These are phyloP conservation scores for Arthrobotrys musiformis DNA, from an alignment of 2,329 filamentous ascomycete species.

Conservation along the genomic window DNA sequence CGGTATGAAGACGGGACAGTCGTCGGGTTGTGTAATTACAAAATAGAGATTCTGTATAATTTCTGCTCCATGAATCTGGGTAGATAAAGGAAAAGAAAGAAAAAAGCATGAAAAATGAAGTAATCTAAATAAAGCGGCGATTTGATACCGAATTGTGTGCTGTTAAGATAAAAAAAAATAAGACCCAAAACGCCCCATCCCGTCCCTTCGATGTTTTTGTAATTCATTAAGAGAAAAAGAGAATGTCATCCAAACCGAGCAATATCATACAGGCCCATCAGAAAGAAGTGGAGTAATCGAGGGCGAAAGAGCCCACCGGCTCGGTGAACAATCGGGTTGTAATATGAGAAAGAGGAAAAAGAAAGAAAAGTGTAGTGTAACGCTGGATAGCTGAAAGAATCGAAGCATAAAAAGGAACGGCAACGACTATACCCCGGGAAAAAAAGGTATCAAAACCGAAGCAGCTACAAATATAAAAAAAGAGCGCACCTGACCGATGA, in stretches of 20 bases:
- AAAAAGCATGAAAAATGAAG: background rate
- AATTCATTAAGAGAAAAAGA: conserved; percentile 6
- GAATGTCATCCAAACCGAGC: conserved; percentile 20
- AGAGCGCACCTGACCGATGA: conserved; percentile 26
- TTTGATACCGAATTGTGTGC: conserved; percentile 1
- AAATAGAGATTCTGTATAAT: background rate
- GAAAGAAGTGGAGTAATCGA: conserved; percentile 12
- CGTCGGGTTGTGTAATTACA: background rate
- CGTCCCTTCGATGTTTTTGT: background rate
- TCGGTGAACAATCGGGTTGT: background rate
- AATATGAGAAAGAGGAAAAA: background rate
- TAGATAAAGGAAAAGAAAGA: background rate
- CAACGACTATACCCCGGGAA: background rate
- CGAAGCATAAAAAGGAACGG: background rate
- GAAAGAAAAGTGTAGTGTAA: no score
- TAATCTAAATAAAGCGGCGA: conserved; percentile 9
- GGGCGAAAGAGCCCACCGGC: background rate
- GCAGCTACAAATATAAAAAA: background rate
- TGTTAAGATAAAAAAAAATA: background rate
- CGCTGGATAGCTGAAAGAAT: conserved; percentile 7
- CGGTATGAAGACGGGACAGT: background rate
- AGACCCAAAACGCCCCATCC: conserved; percentile 27
- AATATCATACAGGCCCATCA: conserved; percentile 23
- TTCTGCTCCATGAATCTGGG: background rate
- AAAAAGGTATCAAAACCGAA: background rate